A percentile compares a stretch with the other conserved stretches of the same genome.
These are phyloP conservation scores for Rhodocollybia butyracea DNA, from an alignment of 768 basidiomycete genomes.

Conservation along the genomic window DNA sequence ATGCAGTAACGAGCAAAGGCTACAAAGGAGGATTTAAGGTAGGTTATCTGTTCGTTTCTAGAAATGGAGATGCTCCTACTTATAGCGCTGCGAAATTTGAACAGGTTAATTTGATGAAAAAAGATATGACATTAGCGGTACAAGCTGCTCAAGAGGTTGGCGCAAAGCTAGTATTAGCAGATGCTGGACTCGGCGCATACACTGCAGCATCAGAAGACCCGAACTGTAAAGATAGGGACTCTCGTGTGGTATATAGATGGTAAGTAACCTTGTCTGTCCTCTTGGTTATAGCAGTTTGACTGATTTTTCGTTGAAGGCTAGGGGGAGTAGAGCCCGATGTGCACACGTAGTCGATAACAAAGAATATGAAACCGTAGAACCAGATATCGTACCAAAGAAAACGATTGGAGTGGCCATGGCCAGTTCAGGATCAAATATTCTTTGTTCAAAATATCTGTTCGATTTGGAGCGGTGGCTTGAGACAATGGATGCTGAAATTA, in stretches of 20 bases:
- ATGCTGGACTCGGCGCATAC: constrained; percentile 35
- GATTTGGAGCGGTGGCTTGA: too few species aligned
- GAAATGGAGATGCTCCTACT: neutral
- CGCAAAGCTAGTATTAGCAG: constrained; percentile 37
- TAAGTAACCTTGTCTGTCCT: constrained; percentile 11
- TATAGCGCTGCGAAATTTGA: neutral
- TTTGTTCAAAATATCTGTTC: too few species aligned
- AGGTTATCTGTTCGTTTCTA: neutral
- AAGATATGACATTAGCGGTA: constrained; percentile 38
- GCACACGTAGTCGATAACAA: neutral
- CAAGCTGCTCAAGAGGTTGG: constrained; percentile 33
- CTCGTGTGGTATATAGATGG: constrained; percentile 40
- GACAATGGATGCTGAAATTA: too few species aligned
- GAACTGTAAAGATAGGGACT: constrained; percentile 34
- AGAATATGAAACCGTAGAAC: neutral
- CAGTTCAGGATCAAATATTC: too few species aligned
- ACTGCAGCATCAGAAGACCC: constrained; percentile 36
- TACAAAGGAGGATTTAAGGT: constrained; percentile 44
- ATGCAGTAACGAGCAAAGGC: constrained; percentile 37
- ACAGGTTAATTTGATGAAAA: constrained; percentile 44
- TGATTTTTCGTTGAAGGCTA: constrained; percentile 19
- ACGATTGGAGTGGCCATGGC: neutral
- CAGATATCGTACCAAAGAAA: neutral
- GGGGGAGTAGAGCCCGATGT: constrained; percentile 29
- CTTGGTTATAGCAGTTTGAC: neutral